These are phyloP conservation scores for Babesia caballi DNA, from an alignment of 169 alveolate species.

Conservation along the genomic window DNA sequence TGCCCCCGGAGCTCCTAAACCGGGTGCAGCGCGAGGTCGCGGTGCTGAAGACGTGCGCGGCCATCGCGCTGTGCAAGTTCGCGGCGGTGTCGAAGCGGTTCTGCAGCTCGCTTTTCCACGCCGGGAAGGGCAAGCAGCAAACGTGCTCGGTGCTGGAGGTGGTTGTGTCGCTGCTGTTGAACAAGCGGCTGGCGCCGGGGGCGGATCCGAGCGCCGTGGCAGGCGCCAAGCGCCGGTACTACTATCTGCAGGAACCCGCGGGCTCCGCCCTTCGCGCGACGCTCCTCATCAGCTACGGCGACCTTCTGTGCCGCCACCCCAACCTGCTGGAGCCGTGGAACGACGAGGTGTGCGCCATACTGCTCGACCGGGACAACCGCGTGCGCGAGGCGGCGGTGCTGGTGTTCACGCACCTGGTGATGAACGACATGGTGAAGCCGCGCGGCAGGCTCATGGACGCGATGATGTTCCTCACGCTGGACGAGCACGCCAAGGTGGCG, in stretches of 20 bases:
- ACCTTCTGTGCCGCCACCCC: conserved; percentile 75
- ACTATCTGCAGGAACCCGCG: conserved; percentile 15
- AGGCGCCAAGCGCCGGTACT: background rate
- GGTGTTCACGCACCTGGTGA: conserved; percentile 77
- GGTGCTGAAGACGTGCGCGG: conserved; percentile 35
- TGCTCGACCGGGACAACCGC: conserved; percentile 63
- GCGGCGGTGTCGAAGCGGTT: conserved; percentile 60
- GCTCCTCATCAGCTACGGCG: conserved; percentile 76
- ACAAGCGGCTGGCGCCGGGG: conserved; percentile 1
- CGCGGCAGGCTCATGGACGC: conserved; percentile 68
- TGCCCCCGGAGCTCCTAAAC: background rate
- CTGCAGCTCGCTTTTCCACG: conserved; percentile 38
- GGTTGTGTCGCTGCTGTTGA: conserved; percentile 44
- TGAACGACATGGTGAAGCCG: conserved; percentile 80
- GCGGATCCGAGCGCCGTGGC: background rate
- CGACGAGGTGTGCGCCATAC: conserved; percentile 58
- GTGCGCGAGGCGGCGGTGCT: conserved; percentile 74
- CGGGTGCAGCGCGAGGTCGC: conserved; percentile 9
- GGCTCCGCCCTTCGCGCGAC: conserved; percentile 50
- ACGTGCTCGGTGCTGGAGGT: conserved; percentile 33
- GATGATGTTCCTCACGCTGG: conserved; percentile 75
- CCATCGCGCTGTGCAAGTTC: conserved; percentile 50
- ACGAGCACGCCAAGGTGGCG: conserved; percentile 59
- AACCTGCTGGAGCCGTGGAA: conserved; percentile 78
- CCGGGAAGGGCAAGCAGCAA: background rate